Percentiles rank a stretch among this genome's conserved stretches.
These are phyloP conservation scores for Cymbidium sinense DNA, from an alignment of 106 monocot species.

Conservation along the genomic window DNA sequence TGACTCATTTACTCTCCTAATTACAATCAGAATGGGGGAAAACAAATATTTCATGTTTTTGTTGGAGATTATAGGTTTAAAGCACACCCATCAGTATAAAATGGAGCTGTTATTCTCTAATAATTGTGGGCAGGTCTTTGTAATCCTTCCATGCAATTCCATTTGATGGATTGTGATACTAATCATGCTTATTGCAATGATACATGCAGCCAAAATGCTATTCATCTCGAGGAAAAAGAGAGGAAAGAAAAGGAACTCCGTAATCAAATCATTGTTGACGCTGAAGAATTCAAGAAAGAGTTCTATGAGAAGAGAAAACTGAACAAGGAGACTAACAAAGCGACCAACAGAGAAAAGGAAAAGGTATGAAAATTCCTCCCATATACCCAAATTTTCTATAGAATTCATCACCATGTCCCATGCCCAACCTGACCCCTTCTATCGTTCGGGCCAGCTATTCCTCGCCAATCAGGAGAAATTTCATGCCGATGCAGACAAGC, in stretches of 20 bases:
- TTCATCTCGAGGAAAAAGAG: slow-evolving; percentile 83
- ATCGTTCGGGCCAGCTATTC: slow-evolving; percentile 31
- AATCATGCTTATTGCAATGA: background rate
- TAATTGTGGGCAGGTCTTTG: too few relatives aligned
- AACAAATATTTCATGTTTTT: too few relatives aligned
- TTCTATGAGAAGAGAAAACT: slow-evolving; percentile 82
- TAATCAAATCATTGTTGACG: slow-evolving; percentile 67
- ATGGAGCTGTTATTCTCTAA: too few relatives aligned
- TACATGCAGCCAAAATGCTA: slow-evolving; percentile 64
- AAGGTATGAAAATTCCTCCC: slow-evolving; percentile 33
- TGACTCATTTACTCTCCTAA: too few relatives aligned
- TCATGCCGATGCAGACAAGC: slow-evolving; percentile 55
- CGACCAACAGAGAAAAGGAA: slow-evolving; percentile 80
- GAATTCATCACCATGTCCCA: background rate
- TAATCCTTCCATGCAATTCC: too few relatives aligned
- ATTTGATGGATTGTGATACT: background rate
- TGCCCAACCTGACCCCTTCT: too few relatives aligned
- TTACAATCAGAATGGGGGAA: too few relatives aligned
- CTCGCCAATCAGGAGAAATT: slow-evolving; percentile 71
- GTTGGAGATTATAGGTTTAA: too few relatives aligned
- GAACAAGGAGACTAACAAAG: slow-evolving; percentile 68
- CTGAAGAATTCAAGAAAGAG: slow-evolving; percentile 66
- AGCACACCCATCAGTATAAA: too few relatives aligned
- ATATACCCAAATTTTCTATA: background rate
- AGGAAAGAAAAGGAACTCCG: slow-evolving; percentile 65